Evolutionary conservation across 176 grass and related monocot genomes (phyloP).

Genomic region (Elymus sibiricus): DNA sequence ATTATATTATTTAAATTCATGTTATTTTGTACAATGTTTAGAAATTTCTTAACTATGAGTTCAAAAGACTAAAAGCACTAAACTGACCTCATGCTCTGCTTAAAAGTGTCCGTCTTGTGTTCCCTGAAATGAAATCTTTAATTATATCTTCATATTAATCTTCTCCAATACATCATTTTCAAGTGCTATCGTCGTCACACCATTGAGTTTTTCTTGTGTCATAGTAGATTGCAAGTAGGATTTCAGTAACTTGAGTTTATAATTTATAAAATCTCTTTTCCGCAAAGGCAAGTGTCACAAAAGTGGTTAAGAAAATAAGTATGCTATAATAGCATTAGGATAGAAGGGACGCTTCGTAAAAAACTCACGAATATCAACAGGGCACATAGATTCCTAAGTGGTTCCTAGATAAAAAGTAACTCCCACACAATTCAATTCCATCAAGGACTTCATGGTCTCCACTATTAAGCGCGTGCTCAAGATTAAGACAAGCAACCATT

Average conservation of each 20-base stretch:
- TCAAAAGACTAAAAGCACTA: not conserved
- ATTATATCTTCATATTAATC: not conserved
- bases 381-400: not conserved
- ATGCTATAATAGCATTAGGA: not conserved
- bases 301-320: no score
- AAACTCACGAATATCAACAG: not conserved
- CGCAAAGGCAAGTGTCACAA: not conserved
- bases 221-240: not conserved
- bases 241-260: not conserved
- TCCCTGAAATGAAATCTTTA: not conserved
- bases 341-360: not conserved
- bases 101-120: not conserved
- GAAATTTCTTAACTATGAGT: no score
- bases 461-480: not conserved
- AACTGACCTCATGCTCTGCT: not conserved
- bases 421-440: not conserved
- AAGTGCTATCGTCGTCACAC: no score
- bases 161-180: not conserved
- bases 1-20: no score
- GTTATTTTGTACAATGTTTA: no score
- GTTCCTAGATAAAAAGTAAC: not conserved
- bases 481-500: not conserved
- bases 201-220: no score
- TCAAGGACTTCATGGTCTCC: not conserved
- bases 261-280: not conserved